These are phyloP conservation scores for Phytophthora idaei DNA, from an alignment of 352 stramenopile genomes.

Conservation along the genomic window DNA sequence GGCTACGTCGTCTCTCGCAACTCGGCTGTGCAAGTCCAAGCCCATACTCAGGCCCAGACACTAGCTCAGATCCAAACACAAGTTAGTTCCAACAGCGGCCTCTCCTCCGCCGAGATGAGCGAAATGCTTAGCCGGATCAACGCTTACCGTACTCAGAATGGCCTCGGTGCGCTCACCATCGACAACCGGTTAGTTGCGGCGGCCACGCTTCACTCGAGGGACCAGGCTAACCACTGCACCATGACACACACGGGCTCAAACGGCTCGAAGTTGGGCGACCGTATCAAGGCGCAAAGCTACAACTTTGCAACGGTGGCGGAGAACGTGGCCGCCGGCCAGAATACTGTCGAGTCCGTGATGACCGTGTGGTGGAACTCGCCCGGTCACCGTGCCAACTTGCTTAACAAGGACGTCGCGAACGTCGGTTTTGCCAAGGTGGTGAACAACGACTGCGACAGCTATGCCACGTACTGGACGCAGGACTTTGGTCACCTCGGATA, in stretches of 20 bases:
- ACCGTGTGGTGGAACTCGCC: constrained; percentile 57
- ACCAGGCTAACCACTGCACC: constrained; percentile 46
- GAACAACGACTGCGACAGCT: constrained; percentile 36
- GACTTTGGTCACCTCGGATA: constrained; percentile 33
- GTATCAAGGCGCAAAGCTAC: constrained; percentile 41
- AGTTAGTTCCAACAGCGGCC: constrained; percentile 33
- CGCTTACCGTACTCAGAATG: constrained; percentile 44
- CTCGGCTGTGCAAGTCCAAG: constrained; percentile 1
- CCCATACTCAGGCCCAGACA: neutral
- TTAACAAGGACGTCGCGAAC: constrained; percentile 33
- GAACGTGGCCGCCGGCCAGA: constrained; percentile 60
- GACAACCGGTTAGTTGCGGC: constrained; percentile 44
- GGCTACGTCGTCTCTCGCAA: constrained; percentile 44
- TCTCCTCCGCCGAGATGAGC: constrained; percentile 34
- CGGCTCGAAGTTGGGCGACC: constrained; percentile 38
- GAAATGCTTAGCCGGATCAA: constrained; percentile 62
- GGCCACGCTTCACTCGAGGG: constrained; percentile 46
- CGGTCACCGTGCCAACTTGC: constrained; percentile 54
- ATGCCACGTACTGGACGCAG: constrained; percentile 44
- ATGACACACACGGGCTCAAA: constrained; percentile 56
- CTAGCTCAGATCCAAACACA: constrained; percentile 4
- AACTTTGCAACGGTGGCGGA: constrained; percentile 41
- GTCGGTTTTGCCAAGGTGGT: constrained; percentile 41
- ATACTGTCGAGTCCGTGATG: constrained; percentile 46
- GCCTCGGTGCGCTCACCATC: constrained; percentile 46